Percentiles rank a stretch among this genome's conserved stretches.
phyloP scores from a whole-genome alignment of 2,329 filamentous ascomycete genomes.

The Aciculosporium take region DNA sequence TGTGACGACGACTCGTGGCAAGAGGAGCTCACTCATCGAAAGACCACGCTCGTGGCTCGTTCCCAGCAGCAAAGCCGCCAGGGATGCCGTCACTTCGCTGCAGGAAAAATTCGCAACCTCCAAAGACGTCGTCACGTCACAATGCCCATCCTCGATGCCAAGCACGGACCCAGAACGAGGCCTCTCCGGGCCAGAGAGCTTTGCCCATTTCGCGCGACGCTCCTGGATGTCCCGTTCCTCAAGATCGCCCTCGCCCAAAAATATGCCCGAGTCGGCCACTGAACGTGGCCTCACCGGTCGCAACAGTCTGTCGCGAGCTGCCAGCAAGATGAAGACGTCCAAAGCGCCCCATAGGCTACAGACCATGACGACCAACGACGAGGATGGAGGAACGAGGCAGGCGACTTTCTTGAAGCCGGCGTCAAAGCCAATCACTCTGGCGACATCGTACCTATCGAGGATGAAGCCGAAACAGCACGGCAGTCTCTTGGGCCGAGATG shows the following conservation, averaged over 20 bases:
- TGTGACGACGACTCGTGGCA: constrained; percentile 16
- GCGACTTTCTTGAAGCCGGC: constrained; percentile 23
- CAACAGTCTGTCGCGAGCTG: not conserved
- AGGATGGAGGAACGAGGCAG: constrained; percentile 10
- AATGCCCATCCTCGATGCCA: not conserved
- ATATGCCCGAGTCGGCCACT: constrained; percentile 14
- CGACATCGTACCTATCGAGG: constrained; percentile 35
- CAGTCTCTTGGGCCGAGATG: constrained; percentile 22
- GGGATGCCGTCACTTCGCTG: constrained; percentile 9
- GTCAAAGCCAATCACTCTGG: constrained; percentile 26
- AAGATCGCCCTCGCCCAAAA: constrained; percentile 26
- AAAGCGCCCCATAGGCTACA: constrained; percentile 15
- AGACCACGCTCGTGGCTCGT: constrained; percentile 39
- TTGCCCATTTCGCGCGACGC: constrained; percentile 20
- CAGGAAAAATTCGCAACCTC: constrained; percentile 6
- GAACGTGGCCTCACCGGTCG: constrained; percentile 12
- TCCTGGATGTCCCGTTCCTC: constrained; percentile 7
- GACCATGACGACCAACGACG: constrained; percentile 13
- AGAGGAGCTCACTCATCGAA: constrained; percentile 33
- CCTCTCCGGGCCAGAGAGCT: constrained; percentile 28
- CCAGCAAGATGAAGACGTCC: not conserved
- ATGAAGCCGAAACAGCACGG: constrained; percentile 33
- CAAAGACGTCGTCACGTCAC: constrained; percentile 5
- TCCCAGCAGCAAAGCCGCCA: constrained; percentile 25
- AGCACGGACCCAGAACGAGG: constrained; percentile 21